Base-by-base conservation (phyloP, 2,329 filamentous ascomycete species). In the Monilinia polystroma region DNA sequence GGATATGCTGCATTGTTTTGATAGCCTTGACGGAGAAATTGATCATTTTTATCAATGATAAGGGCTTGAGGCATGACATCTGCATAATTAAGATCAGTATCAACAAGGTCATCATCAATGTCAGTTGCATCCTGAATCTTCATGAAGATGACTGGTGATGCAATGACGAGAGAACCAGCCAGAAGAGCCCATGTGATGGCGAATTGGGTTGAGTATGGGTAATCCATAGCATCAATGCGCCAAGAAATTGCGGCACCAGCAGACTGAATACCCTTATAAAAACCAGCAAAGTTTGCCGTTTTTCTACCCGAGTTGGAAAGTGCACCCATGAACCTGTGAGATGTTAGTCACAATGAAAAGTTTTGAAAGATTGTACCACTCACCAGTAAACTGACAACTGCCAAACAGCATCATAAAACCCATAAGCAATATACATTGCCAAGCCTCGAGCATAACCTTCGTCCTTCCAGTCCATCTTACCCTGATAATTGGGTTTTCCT, bases 301-400 rank as follows among this genome's bases (percentile, higher is more conserved):
- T 92, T 94, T 77, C 93, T 91, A 68, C 90, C 87, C 70, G 93
- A 96, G 85, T 97, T 97, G 75, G 90, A 92, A 55, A 97, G 82
- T 14, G 92, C 86, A 62, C 93, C 93, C 90, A 97, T 96, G 81
- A 90, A 92, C 88, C 88, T 89, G 67, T 16, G 1, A 68, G n/a
- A 12, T 60, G 54, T 70, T 57, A 69, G 63, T 57, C n/a, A 64
- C 14, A 26, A 60, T 14, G 6, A 63, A 57, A 18, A 14, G 20
- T 16, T 20, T 3, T 90, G 2, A 94, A 84, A 62, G 91, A 91
- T 35, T 84, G 6, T 18, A 60, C 51, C 70, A 75, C 82, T 73
- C 76, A 84, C 93, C 93, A 97, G 82, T 97, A 97, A 58, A 93
- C 88, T 74, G 83, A 88, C 0, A 92, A 93, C 81, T 97, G 93